Evolutionary conservation across 345 rosid genomes (phyloP), one percentile per base, ranked within the genome.

Genomic region (Garcia nutans): DNA sequence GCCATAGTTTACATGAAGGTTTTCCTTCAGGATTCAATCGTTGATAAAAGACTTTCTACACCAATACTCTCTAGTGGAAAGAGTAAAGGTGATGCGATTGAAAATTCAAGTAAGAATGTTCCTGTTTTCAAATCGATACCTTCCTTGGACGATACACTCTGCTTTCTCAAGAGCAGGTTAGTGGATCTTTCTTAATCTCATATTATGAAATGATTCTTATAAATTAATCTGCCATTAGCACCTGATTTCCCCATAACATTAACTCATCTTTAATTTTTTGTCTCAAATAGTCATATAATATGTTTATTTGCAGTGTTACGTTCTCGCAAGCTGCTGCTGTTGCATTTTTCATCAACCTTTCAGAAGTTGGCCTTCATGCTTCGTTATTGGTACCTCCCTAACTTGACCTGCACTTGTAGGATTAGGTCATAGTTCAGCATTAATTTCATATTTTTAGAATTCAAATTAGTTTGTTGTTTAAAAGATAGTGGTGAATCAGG

Each of bases 341-440:
- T 44, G 88, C 95, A 10, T 91, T 94, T 76, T 91, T 94, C 74
- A 79, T 84, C 82, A 84, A 77, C 77, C 93, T 94, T 66, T 83
- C 93, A 0, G 97, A 94, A 59, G 89, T 86, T 44, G 97, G 97
- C 22, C 90, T 91, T 62, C 89, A 89, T 58, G 88, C 93, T 79
- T 88, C 97, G 11, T 54, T 87, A 70, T 70, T 88, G 97, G 98
- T 94, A 91, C 73, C 37, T 74, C 47, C 65, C 65, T 59, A 28
- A 54, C 45, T 50, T 70, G 52, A 47, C 52, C 13, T 49, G 54
- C 54, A 12, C 16, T 50, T 50, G 0, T 12, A 47, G 55, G 16
- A 50, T 37, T 37, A 37, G 41, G 41, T 6, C 41, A 37, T 37
- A 37, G 41, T 37, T 37, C 41, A 37, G 41, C 41, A 37, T 37